Percentiles rank a stretch among this genome's conserved stretches.
Evolutionary conservation across 257 asterid species (phyloP).

Genomic region (Perilla frutescens): DNA sequence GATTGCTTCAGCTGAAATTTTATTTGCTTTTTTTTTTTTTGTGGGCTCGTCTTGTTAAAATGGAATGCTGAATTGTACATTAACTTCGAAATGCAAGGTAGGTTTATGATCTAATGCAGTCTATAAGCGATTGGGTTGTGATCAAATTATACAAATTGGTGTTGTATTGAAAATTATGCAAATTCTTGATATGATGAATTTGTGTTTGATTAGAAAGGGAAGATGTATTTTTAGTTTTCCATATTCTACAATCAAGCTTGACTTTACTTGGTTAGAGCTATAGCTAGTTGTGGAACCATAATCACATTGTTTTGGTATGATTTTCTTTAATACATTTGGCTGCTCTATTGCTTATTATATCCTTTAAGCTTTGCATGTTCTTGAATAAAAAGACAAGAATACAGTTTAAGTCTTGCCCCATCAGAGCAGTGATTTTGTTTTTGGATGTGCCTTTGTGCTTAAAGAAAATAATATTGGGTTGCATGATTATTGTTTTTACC

Average conservation of each 20-base stretch:
- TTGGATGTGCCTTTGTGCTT: not conserved
- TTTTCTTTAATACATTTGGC: constrained; percentile 15
- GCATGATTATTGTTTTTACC: not conserved
- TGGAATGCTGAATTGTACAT: not conserved
- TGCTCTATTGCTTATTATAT: constrained; percentile 1
- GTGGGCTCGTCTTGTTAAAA: not conserved
- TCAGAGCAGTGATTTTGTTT: not conserved
- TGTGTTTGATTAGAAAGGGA: too few relatives aligned
- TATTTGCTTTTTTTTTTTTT: too few relatives aligned
- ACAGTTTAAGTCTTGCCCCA: constrained; percentile 10
- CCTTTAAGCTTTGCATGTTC: too few relatives aligned
- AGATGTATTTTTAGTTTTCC: not conserved
- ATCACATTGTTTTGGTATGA: not conserved
- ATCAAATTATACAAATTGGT: not conserved
- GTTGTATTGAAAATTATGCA: not conserved
- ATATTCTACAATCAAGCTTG: not conserved
- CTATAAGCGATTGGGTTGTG: not conserved
- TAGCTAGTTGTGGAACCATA: not conserved
- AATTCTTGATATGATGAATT: not conserved
- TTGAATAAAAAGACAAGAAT: not conserved
- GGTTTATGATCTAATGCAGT: not conserved
- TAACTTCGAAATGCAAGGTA: constrained; percentile 1
- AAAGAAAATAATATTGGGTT: not conserved
- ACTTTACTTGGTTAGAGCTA: not conserved
- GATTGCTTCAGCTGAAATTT: not conserved